These are phyloP conservation scores for Sabuloglossum arenarium DNA, from an alignment of 495 filamentous ascomycete genomes.

Conservation along the genomic window DNA sequence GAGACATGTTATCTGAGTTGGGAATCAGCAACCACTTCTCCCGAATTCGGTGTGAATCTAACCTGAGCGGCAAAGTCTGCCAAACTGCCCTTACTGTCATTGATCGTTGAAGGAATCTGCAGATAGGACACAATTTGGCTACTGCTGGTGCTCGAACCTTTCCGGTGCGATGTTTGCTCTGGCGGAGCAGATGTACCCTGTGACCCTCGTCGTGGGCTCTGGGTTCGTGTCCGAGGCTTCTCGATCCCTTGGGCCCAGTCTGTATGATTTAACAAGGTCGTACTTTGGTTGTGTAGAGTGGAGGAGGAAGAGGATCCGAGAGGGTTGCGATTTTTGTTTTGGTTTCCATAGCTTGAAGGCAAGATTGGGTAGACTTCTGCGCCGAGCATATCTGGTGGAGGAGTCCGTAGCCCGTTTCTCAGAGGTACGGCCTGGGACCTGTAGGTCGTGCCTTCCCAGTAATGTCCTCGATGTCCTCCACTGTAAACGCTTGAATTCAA, in stretches of 20 bases:
- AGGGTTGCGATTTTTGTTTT: slow-evolving; percentile 15
- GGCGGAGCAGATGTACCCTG: background rate
- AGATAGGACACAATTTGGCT: slow-evolving; percentile 37
- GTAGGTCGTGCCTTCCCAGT: background rate
- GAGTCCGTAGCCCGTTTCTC: slow-evolving; percentile 28
- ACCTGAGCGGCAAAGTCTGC: slow-evolving; percentile 71
- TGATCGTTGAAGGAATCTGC: slow-evolving; percentile 54
- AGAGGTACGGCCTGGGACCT: slow-evolving; percentile 16
- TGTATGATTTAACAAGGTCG: background rate
- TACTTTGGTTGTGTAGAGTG: background rate
- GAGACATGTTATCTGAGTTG: slow-evolving; percentile 64
- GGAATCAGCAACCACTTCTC: background rate
- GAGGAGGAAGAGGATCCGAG: slow-evolving; percentile 11
- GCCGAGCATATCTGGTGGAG: slow-evolving; percentile 30
- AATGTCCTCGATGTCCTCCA: background rate
- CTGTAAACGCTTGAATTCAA: background rate
- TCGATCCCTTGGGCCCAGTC: background rate
- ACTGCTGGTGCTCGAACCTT: slow-evolving; percentile 15
- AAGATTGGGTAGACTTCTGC: slow-evolving; percentile 22
- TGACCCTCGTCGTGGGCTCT: slow-evolving; percentile 9
- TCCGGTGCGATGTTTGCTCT: slow-evolving; percentile 14
- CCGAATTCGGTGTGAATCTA: slow-evolving; percentile 7
- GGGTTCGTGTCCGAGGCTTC: slow-evolving; percentile 4
- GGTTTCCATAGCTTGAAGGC: slow-evolving; percentile 18
- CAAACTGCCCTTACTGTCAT: slow-evolving; percentile 46